Base-by-base conservation (phyloP, 1,284 basidiomycete species). In the Trichosporon asahii region DNA sequence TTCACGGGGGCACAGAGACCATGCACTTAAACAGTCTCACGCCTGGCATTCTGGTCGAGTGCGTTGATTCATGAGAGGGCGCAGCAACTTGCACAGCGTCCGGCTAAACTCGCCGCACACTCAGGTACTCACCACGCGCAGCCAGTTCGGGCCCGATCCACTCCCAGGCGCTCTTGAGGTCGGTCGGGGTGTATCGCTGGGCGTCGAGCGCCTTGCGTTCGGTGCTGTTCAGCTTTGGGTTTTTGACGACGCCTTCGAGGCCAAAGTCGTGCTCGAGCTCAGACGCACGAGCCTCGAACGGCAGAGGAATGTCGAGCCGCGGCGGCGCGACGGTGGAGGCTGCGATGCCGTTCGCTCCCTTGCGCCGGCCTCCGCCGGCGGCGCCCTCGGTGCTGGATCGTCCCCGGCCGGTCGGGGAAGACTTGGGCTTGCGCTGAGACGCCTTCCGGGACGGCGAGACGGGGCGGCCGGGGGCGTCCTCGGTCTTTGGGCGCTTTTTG, bases 101-200 rank as follows among this genome's bases (percentile, higher is more conserved):
- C 18, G 49, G 63, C 63, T 40, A 40, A 40, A 44, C 21, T n/a
- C 12, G 37, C 29, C 21, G 3, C n/a, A 7, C 5, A 14, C 63
- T 55, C 40, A 46, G 55, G 29, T 35, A 74, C 77, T 68, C 68
- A 82, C 80, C 78, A 49, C 69, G 70, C 29, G 74, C 70, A 57
- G 57, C 73, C 29, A 81, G 70, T n/a, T 75, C 76, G 15, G 72
- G 67, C 1, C 79, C 79, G 21, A 81, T 71, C 60, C 74, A 70
- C n/a, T 75, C 74, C 79, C 78, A 80, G 11, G 72, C 77, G 4
- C 70, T 63, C 57, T 66, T 70, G 6, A 79, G 72, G 53, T 79
- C 78, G 14, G 73, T 75, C 9, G 73, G 67, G 3, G 67, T 68
- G 66, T 73, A 76, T 23, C 71, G 69, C 55, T 77, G 70, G 4